These are phyloP conservation scores for Penicillium cataractarum DNA, from an alignment of 495 filamentous ascomycete species.

Conservation along the genomic window DNA sequence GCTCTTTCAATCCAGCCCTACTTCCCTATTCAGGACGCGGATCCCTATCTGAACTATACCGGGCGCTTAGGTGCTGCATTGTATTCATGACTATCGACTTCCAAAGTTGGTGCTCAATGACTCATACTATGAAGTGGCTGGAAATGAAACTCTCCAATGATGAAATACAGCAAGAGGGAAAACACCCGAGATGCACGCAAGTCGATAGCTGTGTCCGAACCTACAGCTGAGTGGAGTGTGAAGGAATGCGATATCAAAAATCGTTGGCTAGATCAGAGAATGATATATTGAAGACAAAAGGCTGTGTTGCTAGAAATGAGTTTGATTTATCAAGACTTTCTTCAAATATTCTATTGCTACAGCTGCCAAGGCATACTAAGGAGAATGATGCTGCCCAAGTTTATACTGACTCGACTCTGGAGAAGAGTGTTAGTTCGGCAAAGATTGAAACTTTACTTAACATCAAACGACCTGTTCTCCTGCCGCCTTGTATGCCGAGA, in stretches of 20 bases:
- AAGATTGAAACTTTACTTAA: conserved; percentile 41
- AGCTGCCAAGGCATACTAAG: background rate
- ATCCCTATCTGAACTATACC: conserved; percentile 5
- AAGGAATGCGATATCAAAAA: background rate
- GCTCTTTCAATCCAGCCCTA: background rate
- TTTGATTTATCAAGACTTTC: background rate
- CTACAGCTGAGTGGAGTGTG: background rate
- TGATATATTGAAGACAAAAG: background rate
- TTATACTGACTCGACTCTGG: conserved; percentile 52
- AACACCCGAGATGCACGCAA: background rate
- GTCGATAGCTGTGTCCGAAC: background rate
- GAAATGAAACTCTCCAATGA: background rate
- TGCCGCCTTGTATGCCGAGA: conserved; percentile 57
- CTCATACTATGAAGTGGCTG: conserved; percentile 9
- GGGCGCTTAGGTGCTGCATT: conserved; percentile 4
- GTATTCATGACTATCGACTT: background rate
- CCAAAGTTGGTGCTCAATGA: background rate
- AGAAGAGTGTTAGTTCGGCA: conserved; percentile 48
- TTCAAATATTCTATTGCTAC: background rate
- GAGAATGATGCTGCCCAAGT: background rate
- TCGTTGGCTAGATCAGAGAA: background rate
- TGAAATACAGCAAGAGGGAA: background rate
- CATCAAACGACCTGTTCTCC: conserved; percentile 46
- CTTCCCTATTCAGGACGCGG: background rate
- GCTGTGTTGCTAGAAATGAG: background rate